phyloP scores from a whole-genome alignment of 306 rosid genomes.

The Trichosanthes cucumerina region DNA sequence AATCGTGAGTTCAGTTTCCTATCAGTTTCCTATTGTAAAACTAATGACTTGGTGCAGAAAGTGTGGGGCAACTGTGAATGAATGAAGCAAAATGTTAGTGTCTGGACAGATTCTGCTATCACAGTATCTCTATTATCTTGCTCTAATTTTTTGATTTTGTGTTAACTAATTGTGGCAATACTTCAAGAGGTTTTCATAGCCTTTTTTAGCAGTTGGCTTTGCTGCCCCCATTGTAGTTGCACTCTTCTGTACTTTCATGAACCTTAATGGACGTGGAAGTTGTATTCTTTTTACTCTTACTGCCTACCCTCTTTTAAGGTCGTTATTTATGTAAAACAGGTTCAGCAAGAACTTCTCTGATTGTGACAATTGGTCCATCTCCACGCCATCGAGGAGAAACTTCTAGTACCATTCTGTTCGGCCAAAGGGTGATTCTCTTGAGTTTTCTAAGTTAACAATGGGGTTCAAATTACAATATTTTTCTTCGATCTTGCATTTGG shows the following conservation, averaged over 20 bases:
- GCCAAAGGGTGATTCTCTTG: constrained; percentile 55
- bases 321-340: constrained; percentile 34
- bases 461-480: neutral
- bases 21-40: neutral
- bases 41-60: neutral
- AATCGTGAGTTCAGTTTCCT: neutral
- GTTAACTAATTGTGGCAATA: neutral
- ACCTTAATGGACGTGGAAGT: neutral
- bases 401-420: constrained; percentile 83
- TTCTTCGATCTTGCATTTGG: neutral
- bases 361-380: constrained; percentile 96
- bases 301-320: neutral
- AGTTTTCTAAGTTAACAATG: neutral
- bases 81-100: neutral
- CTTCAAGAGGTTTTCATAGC: neutral
- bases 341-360: constrained; percentile 90
- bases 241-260: neutral
- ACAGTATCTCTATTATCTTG: neutral
- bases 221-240: neutral
- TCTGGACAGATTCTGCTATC: neutral
- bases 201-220: neutral
- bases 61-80: neutral
- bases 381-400: constrained; percentile 99
- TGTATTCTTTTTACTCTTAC: neutral
- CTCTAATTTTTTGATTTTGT: neutral